Percentiles rank a stretch among this genome's conserved stretches.
phyloP scores from a whole-genome alignment of 2,329 filamentous ascomycete genomes.

The Uncinocarpus reesii region DNA sequence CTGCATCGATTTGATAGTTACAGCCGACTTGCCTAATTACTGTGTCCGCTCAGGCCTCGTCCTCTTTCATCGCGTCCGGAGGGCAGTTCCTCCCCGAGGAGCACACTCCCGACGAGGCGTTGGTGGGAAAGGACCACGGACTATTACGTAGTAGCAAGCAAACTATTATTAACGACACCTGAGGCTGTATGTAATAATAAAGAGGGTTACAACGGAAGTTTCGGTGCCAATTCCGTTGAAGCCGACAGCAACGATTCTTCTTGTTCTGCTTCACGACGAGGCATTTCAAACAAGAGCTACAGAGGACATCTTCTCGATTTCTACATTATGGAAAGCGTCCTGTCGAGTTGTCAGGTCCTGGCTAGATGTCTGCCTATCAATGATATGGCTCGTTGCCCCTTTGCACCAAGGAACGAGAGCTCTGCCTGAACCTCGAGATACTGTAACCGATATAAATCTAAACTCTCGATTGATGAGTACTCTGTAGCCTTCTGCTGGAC shows the following conservation, averaged over 20 bases:
- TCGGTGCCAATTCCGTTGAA: slow-evolving; percentile 1
- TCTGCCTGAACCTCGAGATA: not conserved
- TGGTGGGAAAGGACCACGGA: slow-evolving; percentile 5
- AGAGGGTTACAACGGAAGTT: slow-evolving; percentile 1
- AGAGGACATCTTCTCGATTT: too few species aligned
- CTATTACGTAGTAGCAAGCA: not conserved
- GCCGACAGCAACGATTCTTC: not conserved
- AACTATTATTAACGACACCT: not conserved
- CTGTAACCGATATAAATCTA: too few species aligned
- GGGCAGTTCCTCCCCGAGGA: not conserved
- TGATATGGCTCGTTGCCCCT: too few species aligned
- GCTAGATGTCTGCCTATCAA: too few species aligned
- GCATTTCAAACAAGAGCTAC: not conserved
- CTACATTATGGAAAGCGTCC: too few species aligned
- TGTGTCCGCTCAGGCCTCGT: too few species aligned
- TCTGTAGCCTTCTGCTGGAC: too few species aligned
- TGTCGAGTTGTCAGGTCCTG: too few species aligned
- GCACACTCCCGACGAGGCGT: not conserved
- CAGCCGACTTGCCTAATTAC: not conserved
- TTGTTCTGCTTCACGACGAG: not conserved
- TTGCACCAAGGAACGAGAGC: not conserved
- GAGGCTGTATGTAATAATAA: not conserved
- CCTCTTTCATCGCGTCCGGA: too few species aligned
- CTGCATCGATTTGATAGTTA: not conserved
- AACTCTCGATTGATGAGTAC: too few species aligned